A percentile compares a stretch with the other conserved stretches of the same genome.
Conservation (phyloP, 108 stramenopile genomes). For the Pseudonitzschia multiseries region DNA sequence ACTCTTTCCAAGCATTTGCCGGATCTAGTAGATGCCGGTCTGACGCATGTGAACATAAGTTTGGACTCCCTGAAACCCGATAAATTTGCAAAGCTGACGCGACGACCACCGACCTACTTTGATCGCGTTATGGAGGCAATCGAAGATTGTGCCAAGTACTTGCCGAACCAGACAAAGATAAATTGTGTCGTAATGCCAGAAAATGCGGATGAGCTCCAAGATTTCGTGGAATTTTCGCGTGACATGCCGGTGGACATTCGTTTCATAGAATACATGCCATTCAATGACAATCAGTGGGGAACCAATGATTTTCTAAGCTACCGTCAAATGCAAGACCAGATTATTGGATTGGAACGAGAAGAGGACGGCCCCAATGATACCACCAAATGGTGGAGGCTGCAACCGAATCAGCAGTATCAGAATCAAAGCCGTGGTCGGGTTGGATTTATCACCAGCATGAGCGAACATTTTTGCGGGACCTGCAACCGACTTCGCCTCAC, state of each 20-base stretch:
- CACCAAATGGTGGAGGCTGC: slow-evolving; percentile 92
- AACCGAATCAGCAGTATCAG: slow-evolving; percentile 4
- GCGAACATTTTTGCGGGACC: slow-evolving; percentile 93
- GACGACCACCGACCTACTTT: slow-evolving; percentile 73
- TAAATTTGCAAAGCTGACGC: slow-evolving; percentile 84
- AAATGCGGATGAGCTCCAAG: slow-evolving; percentile 88
- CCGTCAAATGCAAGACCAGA: slow-evolving; percentile 71
- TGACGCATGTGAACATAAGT: slow-evolving; percentile 92
- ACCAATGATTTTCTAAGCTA: slow-evolving; percentile 79
- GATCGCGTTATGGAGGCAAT: slow-evolving; percentile 69
- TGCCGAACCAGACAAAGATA: slow-evolving; percentile 80
- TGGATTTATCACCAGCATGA: slow-evolving; percentile 99
- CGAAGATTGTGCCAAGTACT: slow-evolving; percentile 44
- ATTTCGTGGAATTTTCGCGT: slow-evolving; percentile 81
- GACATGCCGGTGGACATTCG: slow-evolving; percentile 82
- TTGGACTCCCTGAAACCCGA: slow-evolving; percentile 90
- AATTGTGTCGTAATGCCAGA: slow-evolving; percentile 97
- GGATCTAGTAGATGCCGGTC: slow-evolving; percentile 81
- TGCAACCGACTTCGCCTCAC: slow-evolving; percentile 98
- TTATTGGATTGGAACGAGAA: slow-evolving; percentile 43
- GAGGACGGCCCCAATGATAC: slow-evolving; percentile 92
- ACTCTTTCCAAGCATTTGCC: slow-evolving; percentile 68
- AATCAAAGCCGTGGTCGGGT: slow-evolving; percentile 50
- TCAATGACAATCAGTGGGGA: slow-evolving; percentile 94
- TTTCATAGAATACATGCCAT: slow-evolving; percentile 99